phyloP scores from a whole-genome alignment of 352 stramenopile species.

The Halophytophthora polymorphica region DNA sequence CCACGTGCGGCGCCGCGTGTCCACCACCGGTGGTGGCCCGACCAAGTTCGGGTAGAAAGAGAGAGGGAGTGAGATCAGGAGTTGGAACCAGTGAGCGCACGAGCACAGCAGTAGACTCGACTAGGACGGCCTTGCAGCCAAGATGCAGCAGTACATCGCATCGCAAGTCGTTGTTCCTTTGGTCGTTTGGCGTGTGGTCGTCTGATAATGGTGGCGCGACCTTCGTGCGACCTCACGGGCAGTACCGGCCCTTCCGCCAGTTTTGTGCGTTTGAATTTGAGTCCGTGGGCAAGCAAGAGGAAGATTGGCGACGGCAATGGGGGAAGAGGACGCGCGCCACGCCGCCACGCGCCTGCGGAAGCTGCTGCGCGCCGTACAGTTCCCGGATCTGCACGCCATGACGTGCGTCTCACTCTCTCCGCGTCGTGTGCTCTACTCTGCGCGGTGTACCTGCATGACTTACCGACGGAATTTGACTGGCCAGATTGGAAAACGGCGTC shows the following conservation, averaged over 20 bases:
- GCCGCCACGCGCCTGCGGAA: slow-evolving; percentile 52
- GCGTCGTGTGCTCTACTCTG: neutral
- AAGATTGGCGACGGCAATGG: slow-evolving; percentile 4
- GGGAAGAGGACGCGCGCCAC: slow-evolving; percentile 42
- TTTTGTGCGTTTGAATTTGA: too few species aligned
- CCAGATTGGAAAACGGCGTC: slow-evolving; percentile 28
- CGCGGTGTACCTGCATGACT: neutral
- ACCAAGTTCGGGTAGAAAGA: slow-evolving; percentile 33
- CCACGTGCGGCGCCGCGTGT: slow-evolving; percentile 40
- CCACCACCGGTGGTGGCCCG: slow-evolving; percentile 16
- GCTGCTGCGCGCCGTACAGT: slow-evolving; percentile 50
- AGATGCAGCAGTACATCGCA: neutral
- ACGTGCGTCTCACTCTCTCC: slow-evolving; percentile 11
- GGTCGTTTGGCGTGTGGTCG: too few species aligned
- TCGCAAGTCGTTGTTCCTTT: too few species aligned
- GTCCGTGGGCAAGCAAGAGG: too few species aligned
- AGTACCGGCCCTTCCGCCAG: too few species aligned
- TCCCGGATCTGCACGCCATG: slow-evolving; percentile 37
- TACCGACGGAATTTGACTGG: neutral
- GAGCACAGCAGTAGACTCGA: neutral
- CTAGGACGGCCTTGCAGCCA: neutral
- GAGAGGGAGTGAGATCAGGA: neutral
- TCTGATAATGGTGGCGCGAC: slow-evolving; percentile 3
- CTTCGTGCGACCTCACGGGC: slow-evolving; percentile 9
- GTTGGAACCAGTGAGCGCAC: neutral